phyloP scores from a whole-genome alignment of 1,139 yeast species.

The Debaryomyces singareniensis region DNA sequence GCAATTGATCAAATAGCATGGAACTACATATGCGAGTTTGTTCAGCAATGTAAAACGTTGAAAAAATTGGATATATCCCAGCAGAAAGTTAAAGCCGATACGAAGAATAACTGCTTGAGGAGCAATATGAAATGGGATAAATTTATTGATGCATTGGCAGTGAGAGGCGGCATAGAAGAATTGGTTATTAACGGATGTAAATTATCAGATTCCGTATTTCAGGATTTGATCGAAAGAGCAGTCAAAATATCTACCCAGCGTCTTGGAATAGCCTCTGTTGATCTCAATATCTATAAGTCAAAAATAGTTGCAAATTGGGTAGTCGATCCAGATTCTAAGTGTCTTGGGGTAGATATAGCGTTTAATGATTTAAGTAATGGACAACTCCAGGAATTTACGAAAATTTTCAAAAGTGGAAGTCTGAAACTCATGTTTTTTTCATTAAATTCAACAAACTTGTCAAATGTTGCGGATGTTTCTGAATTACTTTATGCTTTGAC shows the following conservation, averaged over 20 bases:
- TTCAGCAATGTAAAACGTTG: conserved; percentile 51
- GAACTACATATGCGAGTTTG: conserved; percentile 67
- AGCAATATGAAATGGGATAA: conserved; percentile 73
- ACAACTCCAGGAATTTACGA: conserved; percentile 45
- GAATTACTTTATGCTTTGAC: conserved; percentile 47
- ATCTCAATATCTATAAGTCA: conserved; percentile 52
- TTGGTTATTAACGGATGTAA: conserved; percentile 77
- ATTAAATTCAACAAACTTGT: conserved; percentile 60
- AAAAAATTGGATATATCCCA: conserved; percentile 76
- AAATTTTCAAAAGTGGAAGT: conserved; percentile 31
- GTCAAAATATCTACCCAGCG: conserved; percentile 53
- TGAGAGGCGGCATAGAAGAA: conserved; percentile 75
- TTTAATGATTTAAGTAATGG: conserved; percentile 65
- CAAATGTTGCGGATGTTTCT: conserved; percentile 47
- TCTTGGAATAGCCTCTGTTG: conserved; percentile 73
- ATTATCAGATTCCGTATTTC: conserved; percentile 47
- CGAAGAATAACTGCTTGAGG: conserved; percentile 40
- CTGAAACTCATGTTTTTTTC: conserved; percentile 56
- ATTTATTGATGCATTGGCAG: conserved; percentile 50
- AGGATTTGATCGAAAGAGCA: conserved; percentile 46
- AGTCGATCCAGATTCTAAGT: conserved; percentile 40
- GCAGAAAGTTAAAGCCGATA: conserved; percentile 54
- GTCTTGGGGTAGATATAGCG: conserved; percentile 82
- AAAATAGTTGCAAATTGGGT: conserved; percentile 59
- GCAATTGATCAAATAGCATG: conserved; percentile 68